phyloP scores from a whole-genome alignment of 2,329 filamentous ascomycete genomes.

The Lecanicillium sp. region DNA sequence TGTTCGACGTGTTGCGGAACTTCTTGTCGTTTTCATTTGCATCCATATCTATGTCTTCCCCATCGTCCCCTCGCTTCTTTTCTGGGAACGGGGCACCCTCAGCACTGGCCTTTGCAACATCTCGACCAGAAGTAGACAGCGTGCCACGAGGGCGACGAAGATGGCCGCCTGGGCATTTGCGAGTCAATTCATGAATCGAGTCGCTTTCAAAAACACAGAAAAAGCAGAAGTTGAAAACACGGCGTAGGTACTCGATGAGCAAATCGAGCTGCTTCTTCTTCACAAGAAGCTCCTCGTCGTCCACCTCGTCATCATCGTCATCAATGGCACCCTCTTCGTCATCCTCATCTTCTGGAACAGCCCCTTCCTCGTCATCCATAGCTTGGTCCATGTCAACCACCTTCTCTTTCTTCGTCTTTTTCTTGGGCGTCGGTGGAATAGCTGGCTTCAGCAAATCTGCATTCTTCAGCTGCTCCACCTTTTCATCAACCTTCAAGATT shows the following conservation, averaged over 20 bases:
- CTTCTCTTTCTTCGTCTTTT: slow-evolving; percentile 53
- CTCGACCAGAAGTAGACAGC: slow-evolving; percentile 72
- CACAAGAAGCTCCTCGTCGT: slow-evolving; percentile 79
- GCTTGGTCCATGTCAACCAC: slow-evolving; percentile 53
- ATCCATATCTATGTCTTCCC: slow-evolving; percentile 49
- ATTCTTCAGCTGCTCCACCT: slow-evolving; percentile 70
- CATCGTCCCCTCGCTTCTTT: slow-evolving; percentile 66
- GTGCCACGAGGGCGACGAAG: slow-evolving; percentile 83
- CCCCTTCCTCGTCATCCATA: slow-evolving; percentile 57
- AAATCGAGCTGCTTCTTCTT: slow-evolving; percentile 98
- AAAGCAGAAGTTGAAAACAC: slow-evolving; percentile 98
- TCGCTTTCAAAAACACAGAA: slow-evolving; percentile 99
- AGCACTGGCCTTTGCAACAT: slow-evolving; percentile 78
- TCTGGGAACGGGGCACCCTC: slow-evolving; percentile 74
- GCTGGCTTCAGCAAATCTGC: slow-evolving; percentile 69
- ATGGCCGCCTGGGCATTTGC: slow-evolving; percentile 96
- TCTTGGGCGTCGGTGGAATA: slow-evolving; percentile 41
- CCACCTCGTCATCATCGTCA: slow-evolving; percentile 76
- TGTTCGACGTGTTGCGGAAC: slow-evolving; percentile 58
- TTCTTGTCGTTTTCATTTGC: slow-evolving; percentile 56
- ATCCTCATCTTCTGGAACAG: slow-evolving; percentile 72
- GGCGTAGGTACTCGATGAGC: slow-evolving; percentile 89
- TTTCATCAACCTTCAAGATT: slow-evolving; percentile 72
- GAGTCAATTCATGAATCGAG: slow-evolving; percentile 87
- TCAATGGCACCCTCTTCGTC: slow-evolving; percentile 72